A percentile compares a stretch with the other conserved stretches of the same genome.
phyloP scores from a whole-genome alignment of 257 asterid genomes.

The Gynochthodes officinalis region DNA sequence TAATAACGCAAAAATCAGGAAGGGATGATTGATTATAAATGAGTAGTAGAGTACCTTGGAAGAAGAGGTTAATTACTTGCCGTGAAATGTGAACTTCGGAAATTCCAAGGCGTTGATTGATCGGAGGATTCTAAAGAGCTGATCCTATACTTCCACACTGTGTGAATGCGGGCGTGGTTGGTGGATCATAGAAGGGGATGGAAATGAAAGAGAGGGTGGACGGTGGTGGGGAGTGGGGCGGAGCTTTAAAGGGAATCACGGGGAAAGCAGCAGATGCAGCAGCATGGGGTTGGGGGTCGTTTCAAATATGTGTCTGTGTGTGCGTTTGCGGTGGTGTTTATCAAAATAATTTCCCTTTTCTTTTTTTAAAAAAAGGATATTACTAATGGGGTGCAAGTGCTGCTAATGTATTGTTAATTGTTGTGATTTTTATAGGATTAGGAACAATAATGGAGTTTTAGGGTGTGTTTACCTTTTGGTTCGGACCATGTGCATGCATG shows the following conservation, averaged over 20 bases:
- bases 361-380: too few relatives aligned
- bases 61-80: too few relatives aligned
- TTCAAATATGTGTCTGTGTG: conserved; percentile 15
- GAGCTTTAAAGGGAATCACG: conserved; percentile 38
- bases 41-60: neutral
- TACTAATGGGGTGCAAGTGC: neutral
- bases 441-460: conserved; percentile 7
- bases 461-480: conserved; percentile 17
- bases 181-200: neutral
- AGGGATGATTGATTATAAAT: too few relatives aligned
- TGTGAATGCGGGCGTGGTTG: neutral
- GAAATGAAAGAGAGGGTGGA: neutral
- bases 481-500: conserved; percentile 42
- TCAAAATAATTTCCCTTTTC: too few relatives aligned
- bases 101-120: neutral
- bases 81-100: too few relatives aligned
- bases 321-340: neutral
- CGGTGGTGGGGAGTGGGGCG: conserved; percentile 23
- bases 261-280: conserved; percentile 1
- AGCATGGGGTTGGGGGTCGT: conserved; percentile 14
- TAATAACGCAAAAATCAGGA: too few relatives aligned
- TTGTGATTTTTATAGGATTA: conserved; percentile 5
- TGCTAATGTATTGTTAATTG: neutral
- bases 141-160: too few relatives aligned
- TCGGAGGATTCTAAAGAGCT: neutral